phyloP scores from a whole-genome alignment of 257 asterid species.

The Solanum clarkiae region DNA sequence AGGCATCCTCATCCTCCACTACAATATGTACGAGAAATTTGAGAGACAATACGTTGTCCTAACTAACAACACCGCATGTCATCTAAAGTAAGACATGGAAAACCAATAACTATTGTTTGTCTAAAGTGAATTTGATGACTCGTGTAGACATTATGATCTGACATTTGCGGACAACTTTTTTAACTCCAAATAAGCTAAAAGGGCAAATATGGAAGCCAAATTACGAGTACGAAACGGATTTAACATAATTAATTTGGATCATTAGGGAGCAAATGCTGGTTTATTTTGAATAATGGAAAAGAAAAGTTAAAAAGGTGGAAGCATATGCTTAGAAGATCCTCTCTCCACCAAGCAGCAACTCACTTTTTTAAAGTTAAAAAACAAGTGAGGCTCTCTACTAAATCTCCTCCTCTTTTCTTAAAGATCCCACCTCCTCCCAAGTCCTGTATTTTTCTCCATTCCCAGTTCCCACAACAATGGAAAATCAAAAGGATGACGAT shows the following conservation, averaged over 20 bases:
- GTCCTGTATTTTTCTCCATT: not conserved
- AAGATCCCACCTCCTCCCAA: not conserved
- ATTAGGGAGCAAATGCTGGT: not conserved
- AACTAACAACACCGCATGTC: not conserved
- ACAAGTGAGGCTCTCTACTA: not conserved
- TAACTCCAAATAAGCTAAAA: not conserved
- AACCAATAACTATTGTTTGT: not conserved
- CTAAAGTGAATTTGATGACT: not conserved
- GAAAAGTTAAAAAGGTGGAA: constrained; percentile 18
- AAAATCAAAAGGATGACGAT: not conserved
- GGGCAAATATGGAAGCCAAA: not conserved
- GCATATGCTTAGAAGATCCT: constrained; percentile 52
- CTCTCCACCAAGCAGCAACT: constrained; percentile 9
- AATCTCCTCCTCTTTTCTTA: not conserved
- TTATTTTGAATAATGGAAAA: constrained; percentile 2
- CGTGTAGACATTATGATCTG: not conserved
- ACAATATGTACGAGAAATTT: not conserved
- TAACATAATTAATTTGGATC: not conserved
- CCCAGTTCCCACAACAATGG: not conserved
- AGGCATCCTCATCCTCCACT: not conserved
- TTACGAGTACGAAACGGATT: not conserved
- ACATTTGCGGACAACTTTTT: not conserved
- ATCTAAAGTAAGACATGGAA: not conserved
- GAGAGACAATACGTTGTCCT: not conserved
- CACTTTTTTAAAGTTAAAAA: constrained; percentile 2